Percentiles rank a stretch among this genome's conserved stretches.
These are phyloP conservation scores for Aphanocladium album DNA, from an alignment of 2,329 filamentous ascomycete genomes.

Conservation along the genomic window DNA sequence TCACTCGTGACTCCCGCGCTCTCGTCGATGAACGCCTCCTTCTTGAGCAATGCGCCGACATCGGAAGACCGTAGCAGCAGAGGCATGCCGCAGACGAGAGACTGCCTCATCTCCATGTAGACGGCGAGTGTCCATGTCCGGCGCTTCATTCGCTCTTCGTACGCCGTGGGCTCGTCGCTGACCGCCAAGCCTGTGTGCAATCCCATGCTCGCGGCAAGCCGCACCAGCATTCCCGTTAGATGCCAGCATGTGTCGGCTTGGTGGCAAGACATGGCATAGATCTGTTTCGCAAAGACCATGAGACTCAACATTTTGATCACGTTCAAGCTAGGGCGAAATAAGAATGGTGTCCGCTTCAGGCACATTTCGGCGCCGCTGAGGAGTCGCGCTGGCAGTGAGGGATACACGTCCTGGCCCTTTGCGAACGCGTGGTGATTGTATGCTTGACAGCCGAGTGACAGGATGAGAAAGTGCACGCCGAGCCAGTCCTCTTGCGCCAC, in stretches of 20 bases:
- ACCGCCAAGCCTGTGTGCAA: not conserved
- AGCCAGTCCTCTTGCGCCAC: conserved; percentile 7
- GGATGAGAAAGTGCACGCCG: conserved; percentile 5
- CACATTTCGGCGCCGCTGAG: conserved; percentile 9
- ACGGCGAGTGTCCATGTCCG: conserved; percentile 10
- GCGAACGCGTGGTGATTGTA: not conserved
- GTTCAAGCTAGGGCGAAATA: conserved; percentile 5
- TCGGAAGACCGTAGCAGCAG: conserved; percentile 5
- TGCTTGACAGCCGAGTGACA: conserved; percentile 10
- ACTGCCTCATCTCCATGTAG: conserved; percentile 12
- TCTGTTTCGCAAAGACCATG: conserved; percentile 12
- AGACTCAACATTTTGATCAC: conserved; percentile 7
- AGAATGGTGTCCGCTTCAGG: conserved; percentile 12
- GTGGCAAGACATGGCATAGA: conserved; percentile 13
- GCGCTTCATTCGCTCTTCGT: not conserved
- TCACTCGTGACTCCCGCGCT: not conserved
- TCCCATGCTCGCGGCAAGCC: conserved; percentile 7
- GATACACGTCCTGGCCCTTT: conserved; percentile 1
- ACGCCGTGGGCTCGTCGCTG: not conserved
- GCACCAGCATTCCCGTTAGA: conserved; percentile 9
- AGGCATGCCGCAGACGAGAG: conserved; percentile 12
- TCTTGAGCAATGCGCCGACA: not conserved
- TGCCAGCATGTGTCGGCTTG: conserved; percentile 14
- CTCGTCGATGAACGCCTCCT: not conserved
- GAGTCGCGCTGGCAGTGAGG: not conserved